Base-by-base conservation (phyloP, 371 early-diverging fungal genomes). In the Lichtheimia hyalospora region DNA sequence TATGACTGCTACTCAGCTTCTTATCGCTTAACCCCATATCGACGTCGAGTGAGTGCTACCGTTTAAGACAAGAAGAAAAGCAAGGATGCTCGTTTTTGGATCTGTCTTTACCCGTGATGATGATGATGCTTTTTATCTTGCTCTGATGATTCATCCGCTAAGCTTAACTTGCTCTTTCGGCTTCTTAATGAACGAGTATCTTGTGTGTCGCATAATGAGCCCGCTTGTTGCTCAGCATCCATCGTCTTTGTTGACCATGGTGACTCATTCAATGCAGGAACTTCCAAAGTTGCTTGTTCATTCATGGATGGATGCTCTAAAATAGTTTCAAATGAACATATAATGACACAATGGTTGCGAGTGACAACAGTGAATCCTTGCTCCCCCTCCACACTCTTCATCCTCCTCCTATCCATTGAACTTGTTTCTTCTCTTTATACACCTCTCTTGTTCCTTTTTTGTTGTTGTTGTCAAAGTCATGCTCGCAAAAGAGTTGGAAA, bases 131-230 rank as follows among this genome's bases (percentile, higher is more conserved):
- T 15, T 40, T 54, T 28, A 34, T 54, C 34, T 54, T 34, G 39
- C 20, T 54, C 34, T 39, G 21, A 14, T 20, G 18, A 16, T 23
- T 21, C 46, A 18, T 46, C 27, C 8, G 5, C 21, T n/a, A 55
- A 42, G 41, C 44, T 55, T 5, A 55, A 43, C 27, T 41, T 55
- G 42, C 56, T 55, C 24, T 25, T 55, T 55, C 42, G 56, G 13
- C 20, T 25, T 24, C 56, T 41, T 0, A 55, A 25, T 24, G 44
- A 24, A 16, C 46, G 56, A 15, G 25, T 16, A 14, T 39, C 13
- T 44, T 42, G 23, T 55, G 54, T n/a, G 34, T 52, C 51, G 18
- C 12, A 21, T 21, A 50, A 24, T 7, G 53, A 53, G 18, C 13
- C 27, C 16, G 53, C 15, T 40, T 20, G n/a, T 23, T 40, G 39